Conservation (phyloP, 2,329 filamentous ascomycete species). For the Apiospora koreana region DNA sequence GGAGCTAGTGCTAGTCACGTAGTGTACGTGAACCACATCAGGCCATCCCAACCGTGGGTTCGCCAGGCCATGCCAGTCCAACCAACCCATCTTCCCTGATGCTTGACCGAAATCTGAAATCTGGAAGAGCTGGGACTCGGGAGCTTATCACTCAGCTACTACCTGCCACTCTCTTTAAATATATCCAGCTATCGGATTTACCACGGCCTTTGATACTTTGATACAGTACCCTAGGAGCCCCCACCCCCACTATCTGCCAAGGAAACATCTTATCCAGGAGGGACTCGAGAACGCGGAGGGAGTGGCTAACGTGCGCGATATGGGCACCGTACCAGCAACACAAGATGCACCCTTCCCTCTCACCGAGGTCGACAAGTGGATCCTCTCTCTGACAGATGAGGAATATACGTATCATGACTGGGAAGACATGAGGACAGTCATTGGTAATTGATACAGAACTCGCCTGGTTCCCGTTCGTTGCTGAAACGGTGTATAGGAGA, state of each 20-base stretch:
- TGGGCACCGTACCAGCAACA: constrained; percentile 35
- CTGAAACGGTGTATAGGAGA: constrained; percentile 21
- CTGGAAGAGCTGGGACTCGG: background rate
- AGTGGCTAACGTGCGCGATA: background rate
- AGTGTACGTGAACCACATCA: background rate
- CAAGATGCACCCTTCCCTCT: constrained; percentile 58
- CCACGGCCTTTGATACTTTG: background rate
- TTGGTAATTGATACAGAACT: constrained; percentile 47
- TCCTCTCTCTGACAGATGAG: constrained; percentile 66
- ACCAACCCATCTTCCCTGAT: background rate
- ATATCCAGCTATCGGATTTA: background rate
- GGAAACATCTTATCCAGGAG: background rate
- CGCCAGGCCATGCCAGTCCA: background rate
- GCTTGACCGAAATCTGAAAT: background rate
- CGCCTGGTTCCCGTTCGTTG: background rate
- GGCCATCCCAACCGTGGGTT: background rate
- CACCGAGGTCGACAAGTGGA: constrained; percentile 58
- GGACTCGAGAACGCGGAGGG: background rate
- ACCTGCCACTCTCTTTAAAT: background rate
- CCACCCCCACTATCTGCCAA: constrained; percentile 1
- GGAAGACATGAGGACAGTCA: constrained; percentile 69
- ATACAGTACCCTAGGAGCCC: background rate
- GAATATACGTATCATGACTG: constrained; percentile 73
- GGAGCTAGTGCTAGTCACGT: background rate
- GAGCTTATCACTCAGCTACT: background rate